Conservation (phyloP, 257 asterid species). For the Mitragyna speciosa region DNA sequence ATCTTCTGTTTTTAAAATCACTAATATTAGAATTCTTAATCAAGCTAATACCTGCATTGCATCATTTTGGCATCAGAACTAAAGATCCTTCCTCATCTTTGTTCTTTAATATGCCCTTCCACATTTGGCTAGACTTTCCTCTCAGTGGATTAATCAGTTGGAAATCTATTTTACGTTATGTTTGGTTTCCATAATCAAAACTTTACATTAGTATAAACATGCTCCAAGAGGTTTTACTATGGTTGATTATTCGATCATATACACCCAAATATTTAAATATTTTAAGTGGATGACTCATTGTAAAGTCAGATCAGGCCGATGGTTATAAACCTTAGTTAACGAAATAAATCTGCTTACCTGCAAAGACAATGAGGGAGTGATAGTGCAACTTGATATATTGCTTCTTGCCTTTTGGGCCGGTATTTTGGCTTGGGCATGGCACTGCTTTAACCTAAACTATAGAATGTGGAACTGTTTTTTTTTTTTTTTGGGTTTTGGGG, state of each 20-base stretch:
- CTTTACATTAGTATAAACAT: background rate
- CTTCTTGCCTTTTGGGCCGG: background rate
- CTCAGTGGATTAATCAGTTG: background rate
- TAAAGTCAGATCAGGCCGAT: background rate
- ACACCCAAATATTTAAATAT: background rate
- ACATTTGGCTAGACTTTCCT: background rate
- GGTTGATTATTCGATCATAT: background rate
- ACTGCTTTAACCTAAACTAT: background rate
- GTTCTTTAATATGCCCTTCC: background rate
- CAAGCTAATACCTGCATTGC: too few relatives aligned
- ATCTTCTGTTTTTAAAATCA: too few relatives aligned
- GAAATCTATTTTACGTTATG: background rate
- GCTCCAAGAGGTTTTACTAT: background rate
- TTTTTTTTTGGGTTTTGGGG: too few relatives aligned
- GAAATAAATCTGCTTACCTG: background rate
- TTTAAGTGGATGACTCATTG: background rate
- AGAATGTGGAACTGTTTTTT: background rate
- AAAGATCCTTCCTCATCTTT: too few relatives aligned
- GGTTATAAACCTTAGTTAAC: background rate
- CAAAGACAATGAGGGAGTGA: background rate
- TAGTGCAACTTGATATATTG: background rate
- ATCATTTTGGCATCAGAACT: too few relatives aligned
- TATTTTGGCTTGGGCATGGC: background rate
- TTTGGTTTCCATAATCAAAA: background rate
- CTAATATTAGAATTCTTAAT: too few relatives aligned